These are phyloP conservation scores for Globisporangium alternatum DNA, from an alignment of 352 stramenopile species.

Conservation along the genomic window DNA sequence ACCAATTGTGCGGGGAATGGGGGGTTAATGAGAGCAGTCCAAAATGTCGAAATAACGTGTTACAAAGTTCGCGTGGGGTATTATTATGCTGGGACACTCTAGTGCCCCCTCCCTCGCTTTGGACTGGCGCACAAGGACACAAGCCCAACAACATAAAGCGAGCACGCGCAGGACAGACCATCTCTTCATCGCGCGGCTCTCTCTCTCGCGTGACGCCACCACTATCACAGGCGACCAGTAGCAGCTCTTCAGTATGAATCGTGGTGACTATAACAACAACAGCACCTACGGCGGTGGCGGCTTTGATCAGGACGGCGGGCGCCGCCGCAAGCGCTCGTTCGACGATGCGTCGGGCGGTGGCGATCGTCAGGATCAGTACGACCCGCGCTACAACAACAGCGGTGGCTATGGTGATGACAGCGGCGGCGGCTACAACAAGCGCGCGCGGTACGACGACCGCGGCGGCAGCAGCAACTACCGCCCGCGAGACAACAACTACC, in stretches of 20 bases:
- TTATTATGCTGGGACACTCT: not conserved
- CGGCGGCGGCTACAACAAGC: slow-evolving; percentile 44
- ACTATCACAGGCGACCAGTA: not conserved
- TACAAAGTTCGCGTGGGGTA: not conserved
- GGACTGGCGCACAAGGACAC: slow-evolving; percentile 7
- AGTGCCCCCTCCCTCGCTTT: slow-evolving; percentile 1
- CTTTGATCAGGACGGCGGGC: slow-evolving; percentile 17
- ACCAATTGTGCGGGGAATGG: too few relatives aligned
- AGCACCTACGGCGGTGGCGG: slow-evolving; percentile 23
- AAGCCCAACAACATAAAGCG: not conserved
- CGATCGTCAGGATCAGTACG: slow-evolving; percentile 13
- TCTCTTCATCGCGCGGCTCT: not conserved
- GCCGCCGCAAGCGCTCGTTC: slow-evolving; percentile 61
- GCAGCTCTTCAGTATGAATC: slow-evolving; percentile 21
- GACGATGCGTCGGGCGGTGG: slow-evolving; percentile 29
- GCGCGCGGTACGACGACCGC: slow-evolving; percentile 51
- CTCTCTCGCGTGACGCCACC: not conserved
- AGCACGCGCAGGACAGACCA: not conserved
- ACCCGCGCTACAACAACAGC: slow-evolving; percentile 15
- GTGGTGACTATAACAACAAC: slow-evolving; percentile 20
- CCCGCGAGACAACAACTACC: slow-evolving; percentile 20
- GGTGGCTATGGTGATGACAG: slow-evolving; percentile 46
- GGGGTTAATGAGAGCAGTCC: too few relatives aligned
- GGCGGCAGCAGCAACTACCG: slow-evolving; percentile 26
- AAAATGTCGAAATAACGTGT: not conserved